phyloP scores from a whole-genome alignment of 495 filamentous ascomycete species.

The Barbatosphaeria neglecta region DNA sequence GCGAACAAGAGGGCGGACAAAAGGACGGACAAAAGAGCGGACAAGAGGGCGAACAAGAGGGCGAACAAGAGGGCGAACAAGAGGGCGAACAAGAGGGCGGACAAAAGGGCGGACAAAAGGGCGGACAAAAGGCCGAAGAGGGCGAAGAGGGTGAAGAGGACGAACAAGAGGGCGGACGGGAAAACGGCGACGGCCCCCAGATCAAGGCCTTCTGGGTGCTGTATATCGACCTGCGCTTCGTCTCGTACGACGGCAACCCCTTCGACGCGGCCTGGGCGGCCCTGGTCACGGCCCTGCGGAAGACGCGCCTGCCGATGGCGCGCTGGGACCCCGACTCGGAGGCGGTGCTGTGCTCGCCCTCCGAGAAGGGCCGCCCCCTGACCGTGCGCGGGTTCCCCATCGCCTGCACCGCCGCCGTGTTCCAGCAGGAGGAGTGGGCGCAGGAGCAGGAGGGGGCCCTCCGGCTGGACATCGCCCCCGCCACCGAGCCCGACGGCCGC shows the following conservation, averaged over 20 bases:
- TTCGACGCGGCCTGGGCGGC: conserved; percentile 86
- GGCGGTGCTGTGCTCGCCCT: conserved; percentile 57
- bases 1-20: too few relatives aligned
- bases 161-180: neutral
- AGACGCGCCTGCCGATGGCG: conserved; percentile 68
- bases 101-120: too few relatives aligned
- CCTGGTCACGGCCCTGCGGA: conserved; percentile 66
- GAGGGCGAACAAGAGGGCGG: too few relatives aligned
- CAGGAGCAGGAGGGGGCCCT: too few relatives aligned
- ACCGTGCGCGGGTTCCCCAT: conserved; percentile 54
- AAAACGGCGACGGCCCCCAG: conserved; percentile 17
- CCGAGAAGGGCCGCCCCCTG: conserved; percentile 29
- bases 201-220: conserved; percentile 86
- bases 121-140: conserved; percentile 26
- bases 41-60: too few relatives aligned
- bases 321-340: conserved; percentile 80
- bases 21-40: too few relatives aligned
- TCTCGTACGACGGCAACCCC: conserved; percentile 80
- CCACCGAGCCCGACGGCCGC: conserved; percentile 34
- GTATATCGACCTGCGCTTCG: conserved; percentile 83
- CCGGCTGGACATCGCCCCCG: too few relatives aligned
- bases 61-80: too few relatives aligned
- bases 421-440: conserved; percentile 59
- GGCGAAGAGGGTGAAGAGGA: conserved; percentile 18
- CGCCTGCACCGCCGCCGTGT: conserved; percentile 61